Conservation (phyloP, 176 grass and related monocot species). For the Oryza meyeriana region DNA sequence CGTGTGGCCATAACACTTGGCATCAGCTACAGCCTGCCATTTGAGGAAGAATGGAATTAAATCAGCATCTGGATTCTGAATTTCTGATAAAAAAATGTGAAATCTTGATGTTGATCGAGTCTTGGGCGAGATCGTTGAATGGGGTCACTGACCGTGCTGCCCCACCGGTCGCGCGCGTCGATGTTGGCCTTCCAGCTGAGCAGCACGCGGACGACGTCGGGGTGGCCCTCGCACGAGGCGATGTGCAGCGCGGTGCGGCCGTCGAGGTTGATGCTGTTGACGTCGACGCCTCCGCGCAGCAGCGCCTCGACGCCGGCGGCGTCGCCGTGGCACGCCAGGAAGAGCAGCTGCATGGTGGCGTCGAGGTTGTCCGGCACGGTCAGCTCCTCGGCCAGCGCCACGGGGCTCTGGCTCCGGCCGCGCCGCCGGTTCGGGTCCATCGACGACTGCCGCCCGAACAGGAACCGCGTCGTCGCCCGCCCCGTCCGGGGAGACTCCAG, state of each 20-base stretch:
- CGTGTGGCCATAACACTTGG: slow-evolving; percentile 74
- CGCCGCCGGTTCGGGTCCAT: slow-evolving; percentile 76
- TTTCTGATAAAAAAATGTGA: not conserved
- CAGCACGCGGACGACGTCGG: slow-evolving; percentile 61
- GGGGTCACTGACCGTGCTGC: slow-evolving; percentile 73
- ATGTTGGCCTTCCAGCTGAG: slow-evolving; percentile 90
- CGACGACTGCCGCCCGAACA: slow-evolving; percentile 88
- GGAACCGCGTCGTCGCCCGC: slow-evolving; percentile 46
- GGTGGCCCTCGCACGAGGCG: slow-evolving; percentile 72
- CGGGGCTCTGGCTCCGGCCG: slow-evolving; percentile 62
- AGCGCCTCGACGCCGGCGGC: slow-evolving; percentile 52
- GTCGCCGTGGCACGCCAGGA: slow-evolving; percentile 83
- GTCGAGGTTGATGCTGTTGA: slow-evolving; percentile 98
- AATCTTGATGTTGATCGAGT: not conserved
- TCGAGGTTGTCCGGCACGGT: slow-evolving; percentile 77
- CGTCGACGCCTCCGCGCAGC: slow-evolving; percentile 64
- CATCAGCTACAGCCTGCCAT: slow-evolving; percentile 69
- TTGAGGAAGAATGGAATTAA: not conserved
- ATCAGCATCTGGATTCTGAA: not conserved
- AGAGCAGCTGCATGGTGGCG: slow-evolving; percentile 94
- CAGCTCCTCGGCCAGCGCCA: slow-evolving; percentile 43
- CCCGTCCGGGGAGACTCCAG: slow-evolving; percentile 55
- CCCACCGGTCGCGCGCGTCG: slow-evolving; percentile 92
- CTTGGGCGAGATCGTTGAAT: not conserved
- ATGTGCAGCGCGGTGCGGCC: slow-evolving; percentile 93